phyloP scores from a whole-genome alignment of 495 filamentous ascomycete genomes.

The Chaetomium tenue region DNA sequence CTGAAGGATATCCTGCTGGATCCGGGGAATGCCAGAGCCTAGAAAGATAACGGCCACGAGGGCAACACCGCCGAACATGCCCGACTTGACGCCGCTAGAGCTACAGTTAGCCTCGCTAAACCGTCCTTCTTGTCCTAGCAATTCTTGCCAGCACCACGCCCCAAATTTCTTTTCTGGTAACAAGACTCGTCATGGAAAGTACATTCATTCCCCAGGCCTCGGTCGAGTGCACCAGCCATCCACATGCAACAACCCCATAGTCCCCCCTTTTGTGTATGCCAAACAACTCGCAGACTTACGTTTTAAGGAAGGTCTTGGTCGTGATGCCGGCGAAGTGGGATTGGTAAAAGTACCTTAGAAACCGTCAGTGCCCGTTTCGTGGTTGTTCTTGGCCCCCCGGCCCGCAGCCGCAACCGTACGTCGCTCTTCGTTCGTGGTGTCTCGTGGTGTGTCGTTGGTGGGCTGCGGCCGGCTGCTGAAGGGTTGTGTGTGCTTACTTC shows the following conservation, averaged over 20 bases:
- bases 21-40: slow-evolving; percentile 57
- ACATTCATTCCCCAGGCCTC: too few relatives aligned
- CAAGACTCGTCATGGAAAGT: too few relatives aligned
- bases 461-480: not conserved
- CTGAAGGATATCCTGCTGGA: slow-evolving; percentile 55
- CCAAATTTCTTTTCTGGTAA: too few relatives aligned
- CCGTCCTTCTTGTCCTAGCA: not conserved
- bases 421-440: not conserved
- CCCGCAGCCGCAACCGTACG: not conserved
- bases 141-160: not conserved
- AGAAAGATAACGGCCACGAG: slow-evolving; percentile 58
- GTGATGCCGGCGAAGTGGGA: slow-evolving; percentile 43
- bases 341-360: slow-evolving; percentile 50
- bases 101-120: slow-evolving; percentile 6
- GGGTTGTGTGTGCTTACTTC: slow-evolving; percentile 46
- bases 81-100: slow-evolving; percentile 46
- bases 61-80: slow-evolving; percentile 54
- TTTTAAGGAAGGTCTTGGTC: slow-evolving; percentile 32
- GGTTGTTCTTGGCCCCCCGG: not conserved
- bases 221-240: too few relatives aligned
- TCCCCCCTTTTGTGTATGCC: not conserved
- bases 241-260: not conserved
- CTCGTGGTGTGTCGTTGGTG: too few relatives aligned
- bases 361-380: slow-evolving; percentile 30
- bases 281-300: slow-evolving; percentile 38